Evolutionary conservation across 2,329 filamentous ascomycete genomes (phyloP).

Genomic region (Colletotrichum theobromicola): DNA sequence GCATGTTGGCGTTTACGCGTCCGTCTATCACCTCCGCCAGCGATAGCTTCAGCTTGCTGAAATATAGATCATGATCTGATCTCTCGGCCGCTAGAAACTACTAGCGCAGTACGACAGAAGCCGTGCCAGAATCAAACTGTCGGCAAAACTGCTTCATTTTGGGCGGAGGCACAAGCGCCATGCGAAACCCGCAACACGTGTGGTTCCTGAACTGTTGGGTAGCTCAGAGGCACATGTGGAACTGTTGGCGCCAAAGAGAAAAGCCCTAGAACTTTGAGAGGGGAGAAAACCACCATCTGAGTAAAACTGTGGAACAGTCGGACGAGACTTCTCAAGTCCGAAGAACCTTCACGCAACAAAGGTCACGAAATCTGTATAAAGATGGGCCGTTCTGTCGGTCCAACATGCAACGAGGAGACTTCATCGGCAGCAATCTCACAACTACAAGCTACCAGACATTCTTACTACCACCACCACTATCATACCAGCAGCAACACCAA

Average conservation of each 20-base stretch:
- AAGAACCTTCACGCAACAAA: neutral
- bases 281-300: neutral
- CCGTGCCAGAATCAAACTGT: neutral
- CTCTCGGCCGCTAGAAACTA: neutral
- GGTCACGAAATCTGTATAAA: neutral
- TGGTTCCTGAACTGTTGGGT: neutral
- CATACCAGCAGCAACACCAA: neutral
- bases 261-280: neutral
- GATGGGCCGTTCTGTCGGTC: neutral
- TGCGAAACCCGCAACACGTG: neutral
- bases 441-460: neutral
- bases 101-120: neutral
- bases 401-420: accelerated
- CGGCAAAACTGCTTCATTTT: neutral
- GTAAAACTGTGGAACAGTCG: neutral
- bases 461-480: neutral
- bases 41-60: neutral
- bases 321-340: neutral
- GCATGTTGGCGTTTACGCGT: neutral
- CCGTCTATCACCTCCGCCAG: neutral
- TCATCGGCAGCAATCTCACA: neutral
- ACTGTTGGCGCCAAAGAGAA: neutral
- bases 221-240: neutral
- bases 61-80: neutral
- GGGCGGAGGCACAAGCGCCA: neutral